A percentile compares a stretch with the other conserved stretches of the same genome.
phyloP scores from a whole-genome alignment of 1,284 basidiomycete genomes.

The Mycosarcoma maydis region DNA sequence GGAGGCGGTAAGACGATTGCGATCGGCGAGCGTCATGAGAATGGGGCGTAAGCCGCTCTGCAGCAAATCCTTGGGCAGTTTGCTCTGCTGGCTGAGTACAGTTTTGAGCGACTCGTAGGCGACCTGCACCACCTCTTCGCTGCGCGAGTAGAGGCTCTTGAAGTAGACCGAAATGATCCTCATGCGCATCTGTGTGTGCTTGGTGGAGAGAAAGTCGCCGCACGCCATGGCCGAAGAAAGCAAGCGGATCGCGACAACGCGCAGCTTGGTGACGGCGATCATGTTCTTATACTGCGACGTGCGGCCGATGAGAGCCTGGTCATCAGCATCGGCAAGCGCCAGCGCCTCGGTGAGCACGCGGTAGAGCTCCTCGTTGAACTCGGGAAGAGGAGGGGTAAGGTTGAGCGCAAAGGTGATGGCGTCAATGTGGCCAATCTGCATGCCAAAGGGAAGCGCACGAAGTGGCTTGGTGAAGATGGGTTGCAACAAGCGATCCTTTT shows the following conservation, averaged over 20 bases:
- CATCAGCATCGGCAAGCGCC: slow-evolving; percentile 94
- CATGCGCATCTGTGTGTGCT: slow-evolving; percentile 69
- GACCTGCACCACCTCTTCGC: slow-evolving; percentile 92
- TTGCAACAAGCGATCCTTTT: slow-evolving; percentile 85
- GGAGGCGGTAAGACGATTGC: slow-evolving; percentile 90
- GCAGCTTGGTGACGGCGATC: slow-evolving; percentile 85
- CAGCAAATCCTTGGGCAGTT: slow-evolving; percentile 92
- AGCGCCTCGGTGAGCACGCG: slow-evolving; percentile 93
- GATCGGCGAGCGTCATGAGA: slow-evolving; percentile 96
- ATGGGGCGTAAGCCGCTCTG: slow-evolving; percentile 96
- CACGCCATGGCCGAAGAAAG: slow-evolving; percentile 93
- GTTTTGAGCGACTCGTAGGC: slow-evolving; percentile 92
- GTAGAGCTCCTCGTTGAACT: slow-evolving; percentile 89
- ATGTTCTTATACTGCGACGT: slow-evolving; percentile 82
- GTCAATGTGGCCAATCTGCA: slow-evolving; percentile 98
- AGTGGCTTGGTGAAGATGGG: slow-evolving; percentile 96
- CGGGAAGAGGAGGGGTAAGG: slow-evolving; percentile 84
- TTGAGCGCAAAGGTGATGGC: slow-evolving; percentile 87
- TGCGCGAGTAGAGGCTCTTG: slow-evolving; percentile 94
- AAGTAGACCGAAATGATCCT: slow-evolving; percentile 96
- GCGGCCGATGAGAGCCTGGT: slow-evolving; percentile 78
- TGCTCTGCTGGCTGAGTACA: slow-evolving; percentile 84
- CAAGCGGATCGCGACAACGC: slow-evolving; percentile 94
- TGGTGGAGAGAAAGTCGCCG: slow-evolving; percentile 76
- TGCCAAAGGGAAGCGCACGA: slow-evolving; percentile 91